Evolutionary conservation across 495 filamentous ascomycete genomes (phyloP), one percentile per base, ranked within the genome.

Genomic region (Endocarpon pusillum): DNA sequence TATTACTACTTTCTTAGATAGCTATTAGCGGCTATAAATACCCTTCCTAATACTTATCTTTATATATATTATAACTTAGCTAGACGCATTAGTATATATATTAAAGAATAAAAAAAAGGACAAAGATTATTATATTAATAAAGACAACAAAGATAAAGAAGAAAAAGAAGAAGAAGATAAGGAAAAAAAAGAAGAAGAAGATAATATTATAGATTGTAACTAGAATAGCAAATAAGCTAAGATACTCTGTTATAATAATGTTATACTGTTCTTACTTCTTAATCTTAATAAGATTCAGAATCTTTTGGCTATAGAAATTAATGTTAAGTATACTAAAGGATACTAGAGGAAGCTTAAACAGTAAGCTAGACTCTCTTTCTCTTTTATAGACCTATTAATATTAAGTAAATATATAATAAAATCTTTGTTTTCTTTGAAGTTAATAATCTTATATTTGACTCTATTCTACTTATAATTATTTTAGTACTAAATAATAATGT

Each of bases 311-410:
- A 42, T 38, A 7, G 42, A 43, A 42, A 23, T 44, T 15, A 28
- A 26, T 21, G 32, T 42, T 5, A 33, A 41, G 22, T 38, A 43
- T 36, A 43, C 42, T 3, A 44, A 44, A 20, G 40, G 40, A 32
- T 12, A 34, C 21, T 8, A 42, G 16, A 38, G 12, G 4, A 37
- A 21, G 27, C 21, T 25, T 12, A 35, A 41, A 25, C 25, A n/a
- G 38, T 42, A 2, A 42, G 23, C 25, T n/a, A n/a, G n/a, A n/a
- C n/a, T n/a, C n/a, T n/a, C n/a, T n/a, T n/a, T n/a, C n/a, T 14
- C 17, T 29, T 19, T n/a, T 17, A 6, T 14, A 15, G 21, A 10
- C 17, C 11, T 34, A n/a, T 25, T 3, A 19, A 21, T n/a, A 10
- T 16, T n/a, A 24, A 16, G 12, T 37, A 16, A 29, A n/a, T 15